Evolutionary conservation across 768 basidiomycete species (phyloP), one percentile per base, ranked within the genome.

Genomic region (Cantharellus anzutake): DNA sequence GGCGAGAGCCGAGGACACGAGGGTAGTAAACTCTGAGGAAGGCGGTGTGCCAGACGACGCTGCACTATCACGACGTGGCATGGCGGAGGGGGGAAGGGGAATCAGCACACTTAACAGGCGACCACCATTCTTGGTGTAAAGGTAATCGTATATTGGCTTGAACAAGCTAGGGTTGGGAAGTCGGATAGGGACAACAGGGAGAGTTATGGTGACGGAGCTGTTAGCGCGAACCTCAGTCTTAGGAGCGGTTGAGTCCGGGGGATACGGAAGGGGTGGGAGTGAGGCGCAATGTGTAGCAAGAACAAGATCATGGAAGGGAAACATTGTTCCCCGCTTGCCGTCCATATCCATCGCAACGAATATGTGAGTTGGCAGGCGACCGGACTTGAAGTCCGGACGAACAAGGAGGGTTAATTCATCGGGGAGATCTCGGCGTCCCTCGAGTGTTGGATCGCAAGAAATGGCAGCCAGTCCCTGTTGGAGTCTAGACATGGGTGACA

Each of bases 281-380:
- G 76, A 73, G 16, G 84, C 71, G 67, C 84, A 89, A 66, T 84
- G 75, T 0, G 81, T 73, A 4, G 82, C 82, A 59, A 89, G 75
- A 50, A 88, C 74, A 57, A 86, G 69, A 41, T 79, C 78, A 70
- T 90, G 86, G 5, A 79, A 76, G 3, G 87, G 81, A 63, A 77
- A 81, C 58, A 88, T 73, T 5, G 62, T 62, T 60, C 65, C 62
- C 41, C 60, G 50, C 37, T 62, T 62, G 65, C 60, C 65, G 63
- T 60, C 68, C 56, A 34, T 37, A 40, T 60, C 61, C n/a, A 70
- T 67, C 51, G 72, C 63, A 3, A 62, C 71, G 61, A 74, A 67
- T 58, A 73, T 64, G 64, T 73, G 73, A 0, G 72, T 70, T 14
- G 73, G 73, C 61, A 68, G 63, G 41, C 63, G 59, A 42, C 65